phyloP scores from a whole-genome alignment of 228 moss, liverwort and hornwort genomes.

The Sphagnum fallax region DNA sequence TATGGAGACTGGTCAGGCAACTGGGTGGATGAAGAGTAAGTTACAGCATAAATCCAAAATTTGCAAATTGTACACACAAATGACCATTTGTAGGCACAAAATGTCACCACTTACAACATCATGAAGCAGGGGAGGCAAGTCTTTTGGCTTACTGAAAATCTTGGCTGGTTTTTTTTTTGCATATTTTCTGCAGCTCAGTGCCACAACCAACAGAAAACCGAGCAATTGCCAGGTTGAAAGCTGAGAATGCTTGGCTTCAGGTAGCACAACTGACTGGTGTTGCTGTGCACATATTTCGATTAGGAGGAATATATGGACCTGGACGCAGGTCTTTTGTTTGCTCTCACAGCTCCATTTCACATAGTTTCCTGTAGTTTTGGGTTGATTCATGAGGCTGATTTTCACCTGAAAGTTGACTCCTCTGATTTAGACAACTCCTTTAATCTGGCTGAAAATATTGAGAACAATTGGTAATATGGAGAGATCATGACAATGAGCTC shows the following conservation, averaged over 20 bases:
- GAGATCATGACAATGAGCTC: no score
- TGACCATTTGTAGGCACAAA: no score
- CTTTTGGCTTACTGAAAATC: no score
- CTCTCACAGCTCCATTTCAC: not conserved
- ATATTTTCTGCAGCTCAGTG: constrained; percentile 14
- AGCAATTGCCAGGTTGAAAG: constrained; percentile 53
- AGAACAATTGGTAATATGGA: not conserved
- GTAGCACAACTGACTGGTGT: constrained; percentile 35
- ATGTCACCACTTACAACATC: no score
- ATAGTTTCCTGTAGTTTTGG: not conserved
- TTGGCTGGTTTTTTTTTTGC: not conserved
- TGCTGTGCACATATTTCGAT: constrained; percentile 67
- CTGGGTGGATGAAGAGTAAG: constrained; percentile 79
- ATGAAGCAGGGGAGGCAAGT: no score
- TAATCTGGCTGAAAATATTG: not conserved
- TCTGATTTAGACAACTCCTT: no score
- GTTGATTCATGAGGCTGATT: not conserved
- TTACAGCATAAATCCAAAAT: no score
- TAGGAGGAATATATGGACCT: constrained; percentile 86
- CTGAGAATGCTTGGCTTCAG: constrained; percentile 63
- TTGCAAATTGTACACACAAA: no score
- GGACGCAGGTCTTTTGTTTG: constrained; percentile 38
- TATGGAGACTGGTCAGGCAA: constrained; percentile 84
- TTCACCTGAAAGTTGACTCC: no score
- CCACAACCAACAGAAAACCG: constrained; percentile 49